Percentiles rank a stretch among this genome's conserved stretches.
phyloP scores from a whole-genome alignment of 352 stramenopile genomes.

The Globisporangium echinulatum region DNA sequence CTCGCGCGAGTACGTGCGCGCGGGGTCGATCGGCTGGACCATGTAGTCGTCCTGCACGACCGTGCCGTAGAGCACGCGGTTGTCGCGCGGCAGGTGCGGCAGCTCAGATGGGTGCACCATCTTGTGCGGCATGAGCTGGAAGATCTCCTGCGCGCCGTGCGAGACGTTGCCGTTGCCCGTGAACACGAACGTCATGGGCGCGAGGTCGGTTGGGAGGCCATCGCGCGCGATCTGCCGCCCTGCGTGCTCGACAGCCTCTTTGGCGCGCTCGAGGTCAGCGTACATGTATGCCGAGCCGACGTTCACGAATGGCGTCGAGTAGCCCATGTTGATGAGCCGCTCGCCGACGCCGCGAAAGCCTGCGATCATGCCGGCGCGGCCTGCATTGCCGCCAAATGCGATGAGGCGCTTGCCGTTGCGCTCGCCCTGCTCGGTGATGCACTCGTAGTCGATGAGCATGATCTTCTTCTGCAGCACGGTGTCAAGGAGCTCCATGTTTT shows the following conservation, averaged over 20 bases:
- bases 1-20: constrained; percentile 24
- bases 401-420: constrained; percentile 83
- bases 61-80: constrained; percentile 68
- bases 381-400: constrained; percentile 93
- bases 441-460: constrained; percentile 95
- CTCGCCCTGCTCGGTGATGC: constrained; percentile 86
- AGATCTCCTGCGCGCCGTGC: constrained; percentile 92
- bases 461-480: constrained; percentile 89
- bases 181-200: constrained; percentile 89
- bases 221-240: constrained; percentile 78
- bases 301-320: constrained; percentile 94
- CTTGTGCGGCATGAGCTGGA: constrained; percentile 91
- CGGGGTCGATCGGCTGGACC: constrained; percentile 40
- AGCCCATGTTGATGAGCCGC: constrained; percentile 88
- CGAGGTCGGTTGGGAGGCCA: constrained; percentile 69
- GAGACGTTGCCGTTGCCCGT: constrained; percentile 94
- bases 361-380: constrained; percentile 92
- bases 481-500: constrained; percentile 95
- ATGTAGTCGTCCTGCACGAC: constrained; percentile 74
- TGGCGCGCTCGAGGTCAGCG: constrained; percentile 83
- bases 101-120: constrained; percentile 88
- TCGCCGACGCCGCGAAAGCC: constrained; percentile 91
- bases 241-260: constrained; percentile 73
- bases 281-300: constrained; percentile 94
- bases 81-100: constrained; percentile 53